Conservation (phyloP, 169 alveolate species). For the Plasmodium cynomolgi region DNA sequence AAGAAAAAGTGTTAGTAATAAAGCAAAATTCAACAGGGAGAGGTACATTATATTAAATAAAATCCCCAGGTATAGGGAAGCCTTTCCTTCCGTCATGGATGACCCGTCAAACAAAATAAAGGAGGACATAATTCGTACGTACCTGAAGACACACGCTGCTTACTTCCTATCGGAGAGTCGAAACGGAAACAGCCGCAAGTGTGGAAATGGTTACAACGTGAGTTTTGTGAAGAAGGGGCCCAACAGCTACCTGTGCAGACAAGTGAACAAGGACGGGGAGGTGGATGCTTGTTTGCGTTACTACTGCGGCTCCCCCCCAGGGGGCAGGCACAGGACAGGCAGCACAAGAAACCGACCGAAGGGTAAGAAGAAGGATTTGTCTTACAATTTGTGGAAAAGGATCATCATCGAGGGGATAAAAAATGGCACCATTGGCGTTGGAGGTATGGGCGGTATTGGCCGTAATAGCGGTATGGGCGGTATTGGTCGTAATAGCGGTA, state of each 20-base stretch:
- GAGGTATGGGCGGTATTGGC: background rate
- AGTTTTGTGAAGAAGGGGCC: background rate
- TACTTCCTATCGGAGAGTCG: conserved; percentile 31
- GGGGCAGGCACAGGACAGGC: background rate
- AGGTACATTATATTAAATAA: conserved; percentile 43
- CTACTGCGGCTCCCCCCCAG: background rate
- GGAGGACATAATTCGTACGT: conserved; percentile 68
- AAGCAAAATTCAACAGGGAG: conserved; percentile 68
- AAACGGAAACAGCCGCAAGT: conserved; percentile 14
- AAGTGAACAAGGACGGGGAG: background rate
- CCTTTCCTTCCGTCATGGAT: conserved; percentile 28
- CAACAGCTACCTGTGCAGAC: background rate
- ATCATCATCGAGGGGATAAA: conserved; percentile 19
- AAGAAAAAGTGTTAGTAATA: conserved; percentile 22
- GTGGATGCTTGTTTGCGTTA: background rate
- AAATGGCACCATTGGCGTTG: background rate
- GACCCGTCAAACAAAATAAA: conserved; percentile 52
- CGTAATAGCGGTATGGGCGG: too few species aligned
- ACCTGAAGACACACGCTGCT: conserved; percentile 63
- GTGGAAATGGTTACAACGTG: background rate
- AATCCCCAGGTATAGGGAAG: conserved; percentile 64
- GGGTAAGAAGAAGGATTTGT: conserved; percentile 8
- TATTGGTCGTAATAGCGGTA: too few species aligned
- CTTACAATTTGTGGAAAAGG: conserved; percentile 56
- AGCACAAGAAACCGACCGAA: background rate